Evolutionary conservation across 2,329 filamentous ascomycete genomes (phyloP), one percentile per base, ranked within the genome.

Genomic region (Ustilaginoidea virens): DNA sequence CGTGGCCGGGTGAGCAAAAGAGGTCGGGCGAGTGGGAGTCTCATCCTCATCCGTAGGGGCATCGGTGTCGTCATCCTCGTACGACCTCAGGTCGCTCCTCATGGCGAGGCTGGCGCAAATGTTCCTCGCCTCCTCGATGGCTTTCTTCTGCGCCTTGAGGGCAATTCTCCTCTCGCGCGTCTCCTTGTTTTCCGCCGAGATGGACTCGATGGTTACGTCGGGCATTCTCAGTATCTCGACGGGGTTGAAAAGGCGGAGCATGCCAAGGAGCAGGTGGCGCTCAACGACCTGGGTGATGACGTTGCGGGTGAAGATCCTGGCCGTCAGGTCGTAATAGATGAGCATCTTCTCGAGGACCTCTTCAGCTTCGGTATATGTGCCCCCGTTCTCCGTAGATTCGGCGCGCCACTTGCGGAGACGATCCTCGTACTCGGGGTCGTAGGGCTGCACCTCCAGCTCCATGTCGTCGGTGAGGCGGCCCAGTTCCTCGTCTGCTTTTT

Each of bases 341-440:
- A 66, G 49, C 63, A 66, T 66, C 51, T 66, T 66, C 43, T 66
- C 63, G 16, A 66, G 39, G 0, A 66, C 61, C 42, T 66, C 62
- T 33, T 66, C 60, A 0, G 63, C 62, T 33, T 66, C 61, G 2
- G 55, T 58, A 38, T 62, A 66, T 0, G 51, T 53, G 16, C 54
- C 57, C 1, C 59, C 61, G 5, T 63, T 54, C 34, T 55, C 46
- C 1, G 54, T 55, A 1, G 51, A 45, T 5, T 55, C 46, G 0
- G 48, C 47, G 5, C 63, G 59, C 62, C 62, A 66, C 31, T 48
- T 54, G 17, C 56, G 48, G 28, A 66, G 50, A 2, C 61, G 59
- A 13, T 63, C 58, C 40, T 66, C 61, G 30, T 66, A 66, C 39
- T 66, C 62, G 0, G 62, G 61, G 30, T 66, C 63, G 28, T 63